Base-by-base conservation (phyloP, 352 stramenopile genomes). In the Pythium insidiosum region DNA sequence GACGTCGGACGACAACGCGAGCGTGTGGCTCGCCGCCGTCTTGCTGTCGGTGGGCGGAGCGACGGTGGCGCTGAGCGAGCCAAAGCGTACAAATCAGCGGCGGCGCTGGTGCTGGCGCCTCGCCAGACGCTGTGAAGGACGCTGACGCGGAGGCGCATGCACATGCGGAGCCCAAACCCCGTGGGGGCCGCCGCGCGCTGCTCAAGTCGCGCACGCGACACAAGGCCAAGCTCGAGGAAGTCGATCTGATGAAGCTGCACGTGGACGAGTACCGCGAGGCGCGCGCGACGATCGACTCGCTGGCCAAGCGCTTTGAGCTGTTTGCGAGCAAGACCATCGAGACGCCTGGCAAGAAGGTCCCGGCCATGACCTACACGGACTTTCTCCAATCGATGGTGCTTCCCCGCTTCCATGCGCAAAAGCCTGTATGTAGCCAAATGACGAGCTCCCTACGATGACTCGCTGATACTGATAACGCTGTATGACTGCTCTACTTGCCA, bases 321-420 rank as follows among this genome's bases (percentile, higher is more conserved):
- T 90, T 73, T 43, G 75, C 78, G 29, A 80, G 41, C 51, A 56
- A 69, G 47, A 68, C 43, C 20, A 46, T 85, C 23, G 53, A 62
- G 2, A 24, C 37, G 0, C 53, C 45, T 6, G 59, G 56, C 9
- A 53, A 56, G 33, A 33, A 39, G 6, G 57, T 53, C 18, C 63
- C 62, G 24, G 66, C 49, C 38, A 88, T 90, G 78, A 90, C 58
- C n/a, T 88, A 85, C 53, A 88, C 78, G 13, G 68, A 88, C 60
- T 90, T 90, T 44, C 38, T 90, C 38, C 73, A 87, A 47, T 85
- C 78, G 40, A 61, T 87, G 28, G 67, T 84, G 21, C 56, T 90
- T 10, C 71, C 73, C 12, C 75, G 76, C 49, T 88, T 88, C 58
- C 75, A 74, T 52, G 56, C 77, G 21, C 61, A 67, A 22, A 33